Evolutionary conservation across 805 yeast genomes (phyloP).

Genomic region (Kuraishia molischiana): DNA sequence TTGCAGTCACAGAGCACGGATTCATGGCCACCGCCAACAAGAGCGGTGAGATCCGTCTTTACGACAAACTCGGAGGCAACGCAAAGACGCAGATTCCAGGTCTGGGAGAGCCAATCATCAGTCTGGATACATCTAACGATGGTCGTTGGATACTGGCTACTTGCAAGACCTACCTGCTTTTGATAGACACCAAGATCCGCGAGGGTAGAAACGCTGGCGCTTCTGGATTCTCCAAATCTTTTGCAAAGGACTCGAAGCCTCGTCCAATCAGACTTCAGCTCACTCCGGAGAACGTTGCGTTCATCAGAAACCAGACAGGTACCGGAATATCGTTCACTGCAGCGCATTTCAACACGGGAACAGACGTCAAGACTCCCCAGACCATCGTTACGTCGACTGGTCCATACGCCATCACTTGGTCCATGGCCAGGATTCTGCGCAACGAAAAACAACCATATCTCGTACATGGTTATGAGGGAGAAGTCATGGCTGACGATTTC

Average conservation of each 20-base stretch:
- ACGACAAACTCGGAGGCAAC: constrained; percentile 59
- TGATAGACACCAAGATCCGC: constrained; percentile 57
- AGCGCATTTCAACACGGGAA: constrained; percentile 71
- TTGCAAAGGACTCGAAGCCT: constrained; percentile 58
- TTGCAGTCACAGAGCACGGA: constrained; percentile 69
- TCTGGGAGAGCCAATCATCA: constrained; percentile 63
- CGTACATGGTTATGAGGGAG: constrained; percentile 50
- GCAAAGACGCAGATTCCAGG: constrained; percentile 81
- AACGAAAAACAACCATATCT: constrained; percentile 47
- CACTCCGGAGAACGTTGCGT: constrained; percentile 63
- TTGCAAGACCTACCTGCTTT: constrained; percentile 58
- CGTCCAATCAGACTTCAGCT: constrained; percentile 58
- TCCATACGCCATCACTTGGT: constrained; percentile 78
- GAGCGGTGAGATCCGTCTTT: constrained; percentile 69
- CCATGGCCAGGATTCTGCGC: constrained; percentile 45
- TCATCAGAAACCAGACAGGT: constrained; percentile 41
- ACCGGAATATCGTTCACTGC: constrained; percentile 49
- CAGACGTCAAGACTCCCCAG: constrained; percentile 49
- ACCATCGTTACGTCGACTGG: constrained; percentile 73
- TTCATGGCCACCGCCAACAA: constrained; percentile 66
- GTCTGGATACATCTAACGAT: constrained; percentile 64
- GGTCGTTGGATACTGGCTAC: constrained; percentile 82
- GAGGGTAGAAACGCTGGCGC: constrained; percentile 50
- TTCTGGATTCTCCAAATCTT: constrained; percentile 56
- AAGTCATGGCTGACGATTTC: constrained; percentile 72